Percentiles rank a stretch among this genome's conserved stretches.
phyloP scores from a whole-genome alignment of 306 rosid genomes.

The Trifolium dubium region DNA sequence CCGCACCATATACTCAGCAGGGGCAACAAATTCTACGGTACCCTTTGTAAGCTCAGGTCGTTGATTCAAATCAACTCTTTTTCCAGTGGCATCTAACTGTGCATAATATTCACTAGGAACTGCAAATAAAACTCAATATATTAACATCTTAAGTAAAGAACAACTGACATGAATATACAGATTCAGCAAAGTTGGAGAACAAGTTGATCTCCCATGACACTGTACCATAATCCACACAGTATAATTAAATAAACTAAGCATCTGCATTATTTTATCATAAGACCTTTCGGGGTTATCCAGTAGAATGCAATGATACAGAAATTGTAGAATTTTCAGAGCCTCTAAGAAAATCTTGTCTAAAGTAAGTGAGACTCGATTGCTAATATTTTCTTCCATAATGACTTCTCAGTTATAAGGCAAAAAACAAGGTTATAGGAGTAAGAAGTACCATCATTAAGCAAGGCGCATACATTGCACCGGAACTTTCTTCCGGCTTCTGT shows the following conservation, averaged over 20 bases:
- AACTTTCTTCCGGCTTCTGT: conserved; percentile 96
- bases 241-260: conserved; percentile 30
- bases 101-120: conserved; percentile 95
- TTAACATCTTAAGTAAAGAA: conserved; percentile 31
- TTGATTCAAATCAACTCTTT: conserved; percentile 87
- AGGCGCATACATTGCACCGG: conserved; percentile 90
- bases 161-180: conserved; percentile 18
- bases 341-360: conserved; percentile 13
- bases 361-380: conserved; percentile 7
- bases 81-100: conserved; percentile 90
- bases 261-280: conserved; percentile 10
- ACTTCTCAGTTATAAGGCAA: conserved; percentile 10
- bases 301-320: conserved; percentile 19
- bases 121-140: conserved; percentile 45
- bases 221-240: conserved; percentile 1
- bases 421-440: conserved; percentile 32
- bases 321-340: conserved; percentile 30
- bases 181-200: conserved; percentile 20
- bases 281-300: conserved; percentile 12
- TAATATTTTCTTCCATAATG: conserved; percentile 18
- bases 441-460: conserved; percentile 92
- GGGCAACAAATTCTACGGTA: conserved; percentile 97
- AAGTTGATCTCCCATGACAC: conserved; percentile 32
- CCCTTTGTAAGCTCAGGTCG: conserved; percentile 91
- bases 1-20: conserved; percentile 99